Evolutionary conservation across 192 early-diverging fungal species (phyloP).

Genomic region (Coemansia sp.): DNA sequence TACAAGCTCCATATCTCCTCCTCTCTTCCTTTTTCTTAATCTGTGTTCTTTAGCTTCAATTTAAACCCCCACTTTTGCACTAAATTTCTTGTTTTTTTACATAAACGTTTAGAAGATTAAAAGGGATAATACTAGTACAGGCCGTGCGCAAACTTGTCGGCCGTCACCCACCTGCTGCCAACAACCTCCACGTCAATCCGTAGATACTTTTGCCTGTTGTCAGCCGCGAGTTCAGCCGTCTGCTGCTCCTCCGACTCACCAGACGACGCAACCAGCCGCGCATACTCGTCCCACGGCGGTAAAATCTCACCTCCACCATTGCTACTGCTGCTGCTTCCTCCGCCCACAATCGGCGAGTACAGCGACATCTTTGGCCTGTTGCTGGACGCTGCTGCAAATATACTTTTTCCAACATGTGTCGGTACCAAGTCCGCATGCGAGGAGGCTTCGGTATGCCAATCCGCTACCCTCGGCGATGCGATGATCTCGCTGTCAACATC

Average conservation of each 20-base stretch:
- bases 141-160: conserved; percentile 50
- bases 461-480: conserved; percentile 7
- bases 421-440: conserved; percentile 7
- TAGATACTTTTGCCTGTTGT: conserved; percentile 56
- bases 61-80: neutral
- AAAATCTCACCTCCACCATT: conserved; percentile 11
- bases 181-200: conserved; percentile 74
- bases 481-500: conserved; percentile 22
- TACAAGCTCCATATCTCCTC: neutral
- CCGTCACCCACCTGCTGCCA: conserved; percentile 55
- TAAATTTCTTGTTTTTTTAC: too few species aligned
- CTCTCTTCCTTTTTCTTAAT: neutral
- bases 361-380: conserved; percentile 43
- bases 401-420: conserved; percentile 10
- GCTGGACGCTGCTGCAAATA: neutral
- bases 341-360: conserved; percentile 42
- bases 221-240: neutral
- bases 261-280: conserved; percentile 11
- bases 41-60: neutral
- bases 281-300: conserved; percentile 51
- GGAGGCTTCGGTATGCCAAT: too few species aligned
- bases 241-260: neutral
- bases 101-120: too few species aligned
- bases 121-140: conserved; percentile 13
- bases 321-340: neutral